A percentile compares a stretch with the other conserved stretches of the same genome.
Evolutionary conservation across 129 eudicot species (phyloP).

Genomic region (Artemisia argyi): DNA sequence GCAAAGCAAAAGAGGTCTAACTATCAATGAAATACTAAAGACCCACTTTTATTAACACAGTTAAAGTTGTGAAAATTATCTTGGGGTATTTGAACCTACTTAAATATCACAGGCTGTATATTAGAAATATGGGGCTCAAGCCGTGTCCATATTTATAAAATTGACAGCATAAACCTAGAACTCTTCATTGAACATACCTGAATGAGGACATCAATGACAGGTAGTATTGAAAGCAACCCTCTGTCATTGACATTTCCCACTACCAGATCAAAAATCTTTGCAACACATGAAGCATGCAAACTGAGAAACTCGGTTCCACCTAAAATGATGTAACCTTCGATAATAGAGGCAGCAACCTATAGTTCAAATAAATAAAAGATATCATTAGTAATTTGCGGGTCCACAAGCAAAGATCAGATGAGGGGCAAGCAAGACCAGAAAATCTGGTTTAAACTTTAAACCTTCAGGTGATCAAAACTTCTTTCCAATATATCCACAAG

Average conservation of each 20-base stretch:
- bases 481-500: slow-evolving; percentile 85
- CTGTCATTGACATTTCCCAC: slow-evolving; percentile 83
- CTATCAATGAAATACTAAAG: slow-evolving; percentile 3
- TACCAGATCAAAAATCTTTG: slow-evolving; percentile 72
- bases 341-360: slow-evolving; percentile 80
- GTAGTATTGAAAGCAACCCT: slow-evolving; percentile 86
- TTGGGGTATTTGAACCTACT: too few species aligned
- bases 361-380: slow-evolving; percentile 6
- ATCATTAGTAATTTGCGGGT: slow-evolving; percentile 3
- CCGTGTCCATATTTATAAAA: background rate
- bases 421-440: background rate
- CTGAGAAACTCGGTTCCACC: slow-evolving; percentile 81
- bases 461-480: slow-evolving; percentile 91
- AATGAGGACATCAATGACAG: slow-evolving; percentile 73
- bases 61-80: background rate
- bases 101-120: too few species aligned
- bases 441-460: slow-evolving; percentile 34
- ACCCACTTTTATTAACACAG: slow-evolving; percentile 2
- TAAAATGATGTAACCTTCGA: slow-evolving; percentile 75
- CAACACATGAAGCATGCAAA: slow-evolving; percentile 76
- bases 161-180: background rate
- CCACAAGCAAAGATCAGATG: background rate
- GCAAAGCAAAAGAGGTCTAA: slow-evolving; percentile 23
- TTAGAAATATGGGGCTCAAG: too few species aligned
- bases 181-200: slow-evolving; percentile 54